Conservation (phyloP, 768 basidiomycete species). For the Auricularia auricula-judae region DNA sequence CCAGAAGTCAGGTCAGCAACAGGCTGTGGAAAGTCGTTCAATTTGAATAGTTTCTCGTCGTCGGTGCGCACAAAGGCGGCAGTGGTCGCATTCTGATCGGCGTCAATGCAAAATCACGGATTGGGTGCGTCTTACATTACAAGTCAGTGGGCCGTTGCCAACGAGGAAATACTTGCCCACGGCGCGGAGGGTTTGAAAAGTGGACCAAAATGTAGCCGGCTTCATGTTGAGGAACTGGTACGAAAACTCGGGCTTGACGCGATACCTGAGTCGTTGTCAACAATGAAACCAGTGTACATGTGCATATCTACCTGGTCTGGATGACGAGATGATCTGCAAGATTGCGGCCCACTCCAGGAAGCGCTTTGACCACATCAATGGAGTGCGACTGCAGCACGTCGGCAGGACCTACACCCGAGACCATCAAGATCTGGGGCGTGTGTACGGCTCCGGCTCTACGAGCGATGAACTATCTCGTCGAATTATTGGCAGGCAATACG, state of each 20-base stretch:
- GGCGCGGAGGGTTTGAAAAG: not conserved
- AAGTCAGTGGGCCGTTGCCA: slow-evolving; percentile 6
- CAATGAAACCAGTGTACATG: no score
- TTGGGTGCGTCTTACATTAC: slow-evolving; percentile 1
- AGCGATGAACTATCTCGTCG: not conserved
- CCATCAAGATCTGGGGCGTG: slow-evolving; percentile 47
- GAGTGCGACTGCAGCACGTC: slow-evolving; percentile 7
- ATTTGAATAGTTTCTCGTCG: slow-evolving; percentile 17
- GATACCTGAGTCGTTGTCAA: no score
- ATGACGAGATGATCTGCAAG: slow-evolving; percentile 12
- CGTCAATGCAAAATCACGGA: not conserved
- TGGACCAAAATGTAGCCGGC: not conserved
- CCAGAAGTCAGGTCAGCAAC: not conserved
- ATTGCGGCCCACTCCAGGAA: slow-evolving; percentile 15
- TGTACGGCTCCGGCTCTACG: slow-evolving; percentile 51
- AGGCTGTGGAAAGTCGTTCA: not conserved
- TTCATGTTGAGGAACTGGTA: not conserved
- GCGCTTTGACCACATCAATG: slow-evolving; percentile 11
- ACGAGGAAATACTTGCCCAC: slow-evolving; percentile 2
- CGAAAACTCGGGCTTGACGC: slow-evolving; percentile 1
- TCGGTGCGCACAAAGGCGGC: slow-evolving; percentile 23
- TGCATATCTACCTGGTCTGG: not conserved
- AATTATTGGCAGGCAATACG: slow-evolving; percentile 13
- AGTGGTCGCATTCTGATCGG: not conserved
- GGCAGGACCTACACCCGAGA: slow-evolving; percentile 30